Evolutionary conservation across 345 rosid species (phyloP).

Genomic region (Balakata baccata): DNA sequence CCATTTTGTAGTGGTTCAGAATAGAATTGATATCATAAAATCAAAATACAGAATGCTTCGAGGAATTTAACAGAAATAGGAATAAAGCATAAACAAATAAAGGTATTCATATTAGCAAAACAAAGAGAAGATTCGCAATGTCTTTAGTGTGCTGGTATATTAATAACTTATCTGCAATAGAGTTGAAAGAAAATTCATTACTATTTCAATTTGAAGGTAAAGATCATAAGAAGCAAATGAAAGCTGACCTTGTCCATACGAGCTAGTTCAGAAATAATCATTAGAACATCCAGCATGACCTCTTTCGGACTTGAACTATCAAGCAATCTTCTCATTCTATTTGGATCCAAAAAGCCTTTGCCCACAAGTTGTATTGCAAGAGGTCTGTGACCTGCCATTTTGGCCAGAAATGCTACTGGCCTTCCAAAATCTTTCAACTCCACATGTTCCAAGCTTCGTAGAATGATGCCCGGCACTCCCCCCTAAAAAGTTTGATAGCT

Average conservation of each 20-base stretch:
- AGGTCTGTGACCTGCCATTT: slow-evolving; percentile 71
- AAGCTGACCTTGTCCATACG: slow-evolving; percentile 88
- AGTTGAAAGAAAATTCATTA: not conserved
- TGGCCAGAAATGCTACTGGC: slow-evolving; percentile 88
- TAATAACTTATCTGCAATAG: not conserved
- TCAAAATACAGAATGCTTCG: not conserved
- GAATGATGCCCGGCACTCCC: slow-evolving; percentile 63
- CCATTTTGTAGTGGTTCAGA: not conserved
- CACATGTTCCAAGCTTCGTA: slow-evolving; percentile 77
- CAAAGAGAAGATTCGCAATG: not conserved
- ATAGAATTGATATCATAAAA: not conserved
- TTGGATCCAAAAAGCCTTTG: slow-evolving; percentile 76
- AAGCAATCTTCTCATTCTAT: slow-evolving; percentile 69
- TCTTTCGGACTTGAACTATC: slow-evolving; percentile 71
- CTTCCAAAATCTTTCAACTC: slow-evolving; percentile 76
- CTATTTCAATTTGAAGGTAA: not conserved
- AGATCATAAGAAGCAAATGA: not conserved
- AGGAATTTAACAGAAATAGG: not conserved
- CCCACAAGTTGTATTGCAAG: slow-evolving; percentile 81
- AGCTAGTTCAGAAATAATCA: slow-evolving; percentile 89
- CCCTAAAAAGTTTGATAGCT: slow-evolving; percentile 50
- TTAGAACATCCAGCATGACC: slow-evolving; percentile 71
- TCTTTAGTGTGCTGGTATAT: not conserved
- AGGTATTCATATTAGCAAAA: not conserved
- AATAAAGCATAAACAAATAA: not conserved